A percentile compares a stretch with the other conserved stretches of the same genome.
phyloP scores from a whole-genome alignment of 2,329 filamentous ascomycete species.

The Purpureocillium takamizusanense region DNA sequence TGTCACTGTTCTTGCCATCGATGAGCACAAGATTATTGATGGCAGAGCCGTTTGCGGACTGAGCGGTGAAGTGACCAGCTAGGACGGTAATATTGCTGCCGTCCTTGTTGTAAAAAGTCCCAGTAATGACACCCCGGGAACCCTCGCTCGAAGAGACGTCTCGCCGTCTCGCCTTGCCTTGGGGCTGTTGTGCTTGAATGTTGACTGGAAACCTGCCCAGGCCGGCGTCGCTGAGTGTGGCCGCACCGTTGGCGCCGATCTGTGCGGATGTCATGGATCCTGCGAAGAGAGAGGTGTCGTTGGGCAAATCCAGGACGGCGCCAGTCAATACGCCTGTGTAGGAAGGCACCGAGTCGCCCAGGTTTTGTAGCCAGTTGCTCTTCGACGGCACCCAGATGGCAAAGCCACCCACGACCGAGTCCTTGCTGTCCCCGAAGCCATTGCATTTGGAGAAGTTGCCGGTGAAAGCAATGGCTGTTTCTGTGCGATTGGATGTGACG shows the following conservation, averaged over 20 bases:
- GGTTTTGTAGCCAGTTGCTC: conserved; percentile 79
- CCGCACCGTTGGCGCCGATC: conserved; percentile 64
- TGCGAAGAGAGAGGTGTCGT: conserved; percentile 61
- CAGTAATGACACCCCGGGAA: conserved; percentile 65
- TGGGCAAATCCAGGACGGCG: conserved; percentile 54
- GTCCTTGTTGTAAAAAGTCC: conserved; percentile 64
- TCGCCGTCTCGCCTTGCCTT: conserved; percentile 35
- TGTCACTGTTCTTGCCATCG: conserved; percentile 60
- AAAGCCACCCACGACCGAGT: conserved; percentile 61
- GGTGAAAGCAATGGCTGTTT: conserved; percentile 69
- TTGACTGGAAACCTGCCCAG: conserved; percentile 51
- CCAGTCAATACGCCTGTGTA: conserved; percentile 67
- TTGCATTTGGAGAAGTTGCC: conserved; percentile 70
- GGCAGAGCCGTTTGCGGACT: conserved; percentile 55
- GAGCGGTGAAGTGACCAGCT: conserved; percentile 76
- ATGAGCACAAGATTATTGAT: conserved; percentile 78
- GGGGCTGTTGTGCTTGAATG: conserved; percentile 28
- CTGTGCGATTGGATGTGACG: conserved; percentile 56
- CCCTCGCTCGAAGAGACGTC: conserved; percentile 28
- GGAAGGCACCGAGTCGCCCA: conserved; percentile 54
- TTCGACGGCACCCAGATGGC: conserved; percentile 86
- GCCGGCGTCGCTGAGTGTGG: conserved; percentile 46
- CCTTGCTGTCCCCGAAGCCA: conserved; percentile 53
- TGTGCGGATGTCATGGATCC: conserved; percentile 74
- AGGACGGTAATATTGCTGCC: conserved; percentile 76